phyloP scores from a whole-genome alignment of 2,329 filamentous ascomycete genomes.

The Cladosporium sp. region DNA sequence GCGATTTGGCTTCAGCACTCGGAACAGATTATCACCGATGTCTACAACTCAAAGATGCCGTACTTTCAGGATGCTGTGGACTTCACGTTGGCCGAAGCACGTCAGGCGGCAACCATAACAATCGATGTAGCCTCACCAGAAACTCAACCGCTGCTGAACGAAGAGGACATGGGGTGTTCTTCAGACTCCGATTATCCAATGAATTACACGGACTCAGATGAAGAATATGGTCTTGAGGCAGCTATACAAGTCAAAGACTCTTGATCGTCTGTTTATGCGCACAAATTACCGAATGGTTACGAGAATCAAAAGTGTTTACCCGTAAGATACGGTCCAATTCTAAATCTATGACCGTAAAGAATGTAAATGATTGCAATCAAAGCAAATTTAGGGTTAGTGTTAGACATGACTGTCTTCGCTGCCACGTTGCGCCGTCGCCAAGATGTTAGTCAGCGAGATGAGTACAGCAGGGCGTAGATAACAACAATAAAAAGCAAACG shows the following conservation, averaged over 20 bases:
- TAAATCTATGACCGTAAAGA: too few species aligned
- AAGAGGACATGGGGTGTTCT: too few species aligned
- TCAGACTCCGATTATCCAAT: background rate
- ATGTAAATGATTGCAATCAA: background rate
- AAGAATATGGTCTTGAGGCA: too few species aligned
- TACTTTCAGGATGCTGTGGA: background rate
- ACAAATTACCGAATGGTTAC: too few species aligned
- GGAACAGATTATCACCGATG: background rate
- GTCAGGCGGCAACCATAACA: background rate
- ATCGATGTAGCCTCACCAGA: background rate
- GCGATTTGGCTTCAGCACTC: background rate
- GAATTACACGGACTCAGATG: too few species aligned
- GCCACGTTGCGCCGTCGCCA: slow-evolving; percentile 2
- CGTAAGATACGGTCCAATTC: too few species aligned
- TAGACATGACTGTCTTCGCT: background rate
- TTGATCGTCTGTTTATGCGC: too few species aligned
- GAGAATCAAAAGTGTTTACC: too few species aligned
- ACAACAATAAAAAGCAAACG: background rate
- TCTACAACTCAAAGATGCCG: background rate
- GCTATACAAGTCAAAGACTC: too few species aligned
- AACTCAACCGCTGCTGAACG: background rate
- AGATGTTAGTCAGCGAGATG: slow-evolving; percentile 1
- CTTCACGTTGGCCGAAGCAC: background rate
- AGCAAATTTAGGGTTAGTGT: too few species aligned
- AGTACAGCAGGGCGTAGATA: slow-evolving; percentile 7